Conservation (phyloP, 2,329 filamentous ascomycete species). For the Exophiala spinifera region DNA sequence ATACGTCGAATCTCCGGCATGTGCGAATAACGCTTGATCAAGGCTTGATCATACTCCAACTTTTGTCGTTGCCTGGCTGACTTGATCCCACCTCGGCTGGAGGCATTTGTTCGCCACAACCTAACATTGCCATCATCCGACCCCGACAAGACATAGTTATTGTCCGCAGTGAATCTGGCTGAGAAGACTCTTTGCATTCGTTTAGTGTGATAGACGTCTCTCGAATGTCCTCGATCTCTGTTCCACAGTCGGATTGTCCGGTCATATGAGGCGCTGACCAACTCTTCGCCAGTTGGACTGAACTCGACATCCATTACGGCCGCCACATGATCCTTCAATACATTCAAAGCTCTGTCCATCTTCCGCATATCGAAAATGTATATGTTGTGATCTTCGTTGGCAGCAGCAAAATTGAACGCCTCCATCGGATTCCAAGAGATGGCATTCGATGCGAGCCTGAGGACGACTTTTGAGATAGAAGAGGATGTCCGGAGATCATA, state of each 20-base stretch:
- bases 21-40: constrained; percentile 80
- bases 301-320: constrained; percentile 98
- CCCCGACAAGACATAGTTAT: constrained; percentile 83
- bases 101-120: constrained; percentile 86
- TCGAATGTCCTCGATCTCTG: constrained; percentile 73
- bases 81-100: constrained; percentile 78
- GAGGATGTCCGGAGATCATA: constrained; percentile 88
- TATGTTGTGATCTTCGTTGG: constrained; percentile 90
- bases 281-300: constrained; percentile 87
- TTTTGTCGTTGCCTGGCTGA: constrained; percentile 79
- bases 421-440: constrained; percentile 96
- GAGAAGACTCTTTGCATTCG: constrained; percentile 95
- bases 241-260: constrained; percentile 84
- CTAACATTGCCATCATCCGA: constrained; percentile 91
- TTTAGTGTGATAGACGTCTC: constrained; percentile 96
- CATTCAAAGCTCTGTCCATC: constrained; percentile 80
- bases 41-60: constrained; percentile 83
- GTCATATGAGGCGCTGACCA: constrained; percentile 86
- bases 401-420: constrained; percentile 89
- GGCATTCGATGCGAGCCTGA: constrained; percentile 79
- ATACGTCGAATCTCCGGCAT: constrained; percentile 96
- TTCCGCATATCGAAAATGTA: constrained; percentile 94
- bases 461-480: constrained; percentile 74
- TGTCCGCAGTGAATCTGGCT: constrained; percentile 80
- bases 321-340: constrained; percentile 83